Evolutionary conservation across 2,329 filamentous ascomycete genomes (phyloP), one percentile per base, ranked within the genome.

Genomic region (Pseudogymnoascus sp.): DNA sequence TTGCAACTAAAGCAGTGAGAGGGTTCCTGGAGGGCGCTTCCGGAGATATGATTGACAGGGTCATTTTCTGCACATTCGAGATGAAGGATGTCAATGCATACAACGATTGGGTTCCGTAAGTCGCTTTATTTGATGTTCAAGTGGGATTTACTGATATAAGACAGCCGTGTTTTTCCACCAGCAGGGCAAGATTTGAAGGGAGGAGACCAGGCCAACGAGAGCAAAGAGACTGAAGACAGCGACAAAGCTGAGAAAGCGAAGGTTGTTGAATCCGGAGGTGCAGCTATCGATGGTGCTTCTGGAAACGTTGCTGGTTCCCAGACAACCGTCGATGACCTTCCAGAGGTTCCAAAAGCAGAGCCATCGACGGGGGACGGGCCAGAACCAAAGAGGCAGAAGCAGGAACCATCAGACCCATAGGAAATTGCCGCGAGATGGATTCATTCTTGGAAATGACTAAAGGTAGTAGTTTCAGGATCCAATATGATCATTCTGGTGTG

Each of bases 31-130:
- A 81, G 16, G 72, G 75, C 3, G 69, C 78, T 3, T 69, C 78
- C 11, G 79, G 78, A 1, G 63, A 71, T 21, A 82, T 80, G 69
- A 74, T 97, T 31, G 84, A 91, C 49, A 84, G 85, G 68, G 84
- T 97, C 11, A 81, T 96, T 16, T 96, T 97, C 77, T 93, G 93
- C 71, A 90, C 87, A 14, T 97, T 96, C 74, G 80, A 89, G 72
- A 74, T 79, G 62, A 93, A 93, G 76, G 93, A 97, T 69, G 84
- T 89, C 64, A 75, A 78, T 40, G 87, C 89, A 0, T 97, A 97
- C 73, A 80, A 87, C 61, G 21, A 82, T 23, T 76, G 80, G 37
- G 75, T 96, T 9, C 90, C 93, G 92, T 96, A 76, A 80, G 89
- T 84, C 18, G 16, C 40, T n/a, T 28, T 14, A 42, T 49, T 49